Base-by-base conservation (phyloP, 768 basidiomycete species). In the Tubosaeta sp. region DNA sequence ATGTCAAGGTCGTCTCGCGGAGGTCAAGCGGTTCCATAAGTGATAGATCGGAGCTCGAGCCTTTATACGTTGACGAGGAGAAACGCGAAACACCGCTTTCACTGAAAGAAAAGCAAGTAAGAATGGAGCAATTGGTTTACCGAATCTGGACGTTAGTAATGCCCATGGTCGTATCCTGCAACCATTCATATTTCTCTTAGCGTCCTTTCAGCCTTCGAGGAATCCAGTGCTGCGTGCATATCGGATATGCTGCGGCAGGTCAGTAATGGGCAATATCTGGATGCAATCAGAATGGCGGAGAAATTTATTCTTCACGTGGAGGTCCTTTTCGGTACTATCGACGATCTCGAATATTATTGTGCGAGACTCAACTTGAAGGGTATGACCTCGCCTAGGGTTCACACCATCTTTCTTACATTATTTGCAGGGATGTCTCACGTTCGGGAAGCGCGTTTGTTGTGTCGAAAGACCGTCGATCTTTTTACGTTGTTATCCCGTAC, bases 241-340 rank as follows among this genome's bases (percentile, higher is more conserved):
- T 96, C 94, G 24, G 96, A 98, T 68, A 99, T 99, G 94, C 75
- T 99, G 51, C 78, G 93, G 56, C 91, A 94, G 66, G 96, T 99
- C 71, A 97, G 94, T 78, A 93, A 88, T 59, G 90, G 92, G 10
- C 87, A 94, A 62, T 95, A 97, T 70, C 78, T 96, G 50, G 95
- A 98, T 61, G 95, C 94, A 45, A 94, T 99, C 62, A 81, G 92
- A 57, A 92, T 98, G 90, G 95, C 96, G 12, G 96, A 99, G 72
- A 91, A 89, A 74, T 99, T 99, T 64, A 97, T 98, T 59, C 76
- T 98, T 18, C 95, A 99, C 65, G 96, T 99, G 48, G 96, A 99
- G 69, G 91, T 95, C 40, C 80, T 99, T 19, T 99, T 99, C 59
- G 93, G 91, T 18, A 90, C 92, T 13, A 94, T 98, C 58, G 96